Evolutionary conservation across 768 basidiomycete species (phyloP).

Genomic region (Trametes villosa): DNA sequence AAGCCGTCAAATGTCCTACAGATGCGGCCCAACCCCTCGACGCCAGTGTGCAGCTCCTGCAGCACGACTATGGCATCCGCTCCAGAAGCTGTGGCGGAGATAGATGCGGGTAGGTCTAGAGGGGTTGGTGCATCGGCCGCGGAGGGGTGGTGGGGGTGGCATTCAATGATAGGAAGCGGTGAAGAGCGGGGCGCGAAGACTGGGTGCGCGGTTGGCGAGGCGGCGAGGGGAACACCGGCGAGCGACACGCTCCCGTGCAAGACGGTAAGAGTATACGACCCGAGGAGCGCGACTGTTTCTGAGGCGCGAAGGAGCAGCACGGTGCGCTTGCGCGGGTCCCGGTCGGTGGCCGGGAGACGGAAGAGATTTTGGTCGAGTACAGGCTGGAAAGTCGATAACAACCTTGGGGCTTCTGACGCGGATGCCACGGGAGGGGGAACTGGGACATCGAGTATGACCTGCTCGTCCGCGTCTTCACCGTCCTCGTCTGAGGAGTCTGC

Average conservation of each 20-base stretch:
- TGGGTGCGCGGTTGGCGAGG: constrained; percentile 47
- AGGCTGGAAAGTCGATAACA: constrained; percentile 58
- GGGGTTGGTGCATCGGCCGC: background rate
- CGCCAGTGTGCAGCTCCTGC: constrained; percentile 58
- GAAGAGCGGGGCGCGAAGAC: constrained; percentile 81
- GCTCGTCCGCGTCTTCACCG: constrained; percentile 38
- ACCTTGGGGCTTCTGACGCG: constrained; percentile 17
- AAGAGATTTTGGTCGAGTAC: constrained; percentile 50
- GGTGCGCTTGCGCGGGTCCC: constrained; percentile 8
- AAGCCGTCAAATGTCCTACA: constrained; percentile 64
- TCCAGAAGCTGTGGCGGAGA: constrained; percentile 15
- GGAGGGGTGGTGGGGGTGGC: constrained; percentile 31
- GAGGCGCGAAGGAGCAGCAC: constrained; percentile 49
- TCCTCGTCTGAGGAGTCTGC: constrained; percentile 40
- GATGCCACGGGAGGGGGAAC: background rate
- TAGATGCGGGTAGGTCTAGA: constrained; percentile 22
- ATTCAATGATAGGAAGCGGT: constrained; percentile 64
- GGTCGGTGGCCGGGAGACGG: constrained; percentile 40
- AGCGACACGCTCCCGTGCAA: constrained; percentile 64
- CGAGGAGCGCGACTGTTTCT: constrained; percentile 70
- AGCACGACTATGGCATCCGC: constrained; percentile 54
- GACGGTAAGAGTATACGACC: constrained; percentile 63
- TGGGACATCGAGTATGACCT: background rate
- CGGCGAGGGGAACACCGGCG: constrained; percentile 53
- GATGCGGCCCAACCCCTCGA: constrained; percentile 68